Evolutionary conservation across 768 basidiomycete genomes (phyloP).

Genomic region (Pisolithus albus): DNA sequence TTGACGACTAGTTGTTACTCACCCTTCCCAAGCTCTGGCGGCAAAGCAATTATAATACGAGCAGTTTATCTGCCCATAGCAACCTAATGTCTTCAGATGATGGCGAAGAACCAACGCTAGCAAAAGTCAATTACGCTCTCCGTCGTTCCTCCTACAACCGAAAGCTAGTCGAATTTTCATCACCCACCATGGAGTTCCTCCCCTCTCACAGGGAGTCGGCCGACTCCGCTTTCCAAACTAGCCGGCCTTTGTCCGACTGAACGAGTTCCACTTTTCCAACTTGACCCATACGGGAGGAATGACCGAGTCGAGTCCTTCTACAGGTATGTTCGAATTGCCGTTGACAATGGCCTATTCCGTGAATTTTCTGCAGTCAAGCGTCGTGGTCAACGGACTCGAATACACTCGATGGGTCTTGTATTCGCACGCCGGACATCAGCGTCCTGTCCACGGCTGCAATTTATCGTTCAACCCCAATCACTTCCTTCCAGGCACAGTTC

Average conservation of each 20-base stretch:
- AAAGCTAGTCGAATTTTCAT: not conserved
- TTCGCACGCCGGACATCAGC: slow-evolving; percentile 17
- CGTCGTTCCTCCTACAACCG: too few species aligned
- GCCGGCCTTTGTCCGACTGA: not conserved
- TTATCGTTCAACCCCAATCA: slow-evolving; percentile 3
- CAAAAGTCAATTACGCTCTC: not conserved
- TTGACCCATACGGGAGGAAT: too few species aligned
- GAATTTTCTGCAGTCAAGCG: not conserved
- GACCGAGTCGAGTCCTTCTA: slow-evolving; percentile 6
- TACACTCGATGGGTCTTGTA: slow-evolving; percentile 8
- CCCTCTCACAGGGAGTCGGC: not conserved
- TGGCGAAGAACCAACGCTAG: too few species aligned
- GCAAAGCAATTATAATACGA: too few species aligned
- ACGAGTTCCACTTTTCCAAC: not conserved
- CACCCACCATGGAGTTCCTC: not conserved
- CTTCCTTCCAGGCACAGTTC: slow-evolving; percentile 7
- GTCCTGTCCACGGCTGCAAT: slow-evolving; percentile 7
- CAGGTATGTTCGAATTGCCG: slow-evolving; percentile 15
- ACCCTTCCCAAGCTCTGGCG: not conserved
- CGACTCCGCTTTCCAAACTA: not conserved
- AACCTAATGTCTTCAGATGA: not conserved
- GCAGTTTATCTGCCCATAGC: too few species aligned
- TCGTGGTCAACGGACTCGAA: slow-evolving; percentile 13
- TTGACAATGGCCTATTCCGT: not conserved
- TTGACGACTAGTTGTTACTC: not conserved